Evolutionary conservation across 768 basidiomycete genomes (phyloP), one percentile per base, ranked within the genome.

Genomic region (Hysterangium stoloniferum): DNA sequence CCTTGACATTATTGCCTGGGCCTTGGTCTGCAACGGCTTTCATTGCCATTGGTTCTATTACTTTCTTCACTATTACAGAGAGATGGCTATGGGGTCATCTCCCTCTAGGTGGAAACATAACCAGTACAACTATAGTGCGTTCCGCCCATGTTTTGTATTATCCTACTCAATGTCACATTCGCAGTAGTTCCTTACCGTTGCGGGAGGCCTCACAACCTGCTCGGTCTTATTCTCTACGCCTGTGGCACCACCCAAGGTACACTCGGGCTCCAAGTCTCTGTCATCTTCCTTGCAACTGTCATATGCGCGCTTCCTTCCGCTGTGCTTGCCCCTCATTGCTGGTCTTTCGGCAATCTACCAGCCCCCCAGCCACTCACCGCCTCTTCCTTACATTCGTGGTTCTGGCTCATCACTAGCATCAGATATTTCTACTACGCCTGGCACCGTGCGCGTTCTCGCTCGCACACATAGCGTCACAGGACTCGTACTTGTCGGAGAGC

Each of bases 401-500:
- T 29, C 74, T 73, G 1, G 74, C 76, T 60, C 81, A 79, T 32
- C 62, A 31, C 24, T 35, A n/a, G 19, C 56, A 19, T 79, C 13
- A 70, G 78, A 4, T 81, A 77, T 58, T 68, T 63, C 25, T 78
- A 76, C 54, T 77, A 77, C 2, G 64, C 61, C 27, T 72, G 72
- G 52, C 76, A 79, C 2, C 66, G 49, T 87, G n/a, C 76, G 72
- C 31, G 76, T 91, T 22, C 76, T 84, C 43, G 86, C 77, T 1
- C 75, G 84, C 1, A 73, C 74, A 17, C 72, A 79, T 49, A 86
- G 86, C 17, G 64, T 75, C n/a, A 94, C 89, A 1, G 93, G 93
- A 1, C 69, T 84, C 12, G 78, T 97, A 29, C 77, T 85, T 2
- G 92, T 96, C 6, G 93, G 80, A 25, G 88, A 97, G 58, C 53